Evolutionary conservation across 345 rosid genomes (phyloP).

Genomic region (Hevea brasiliensis): DNA sequence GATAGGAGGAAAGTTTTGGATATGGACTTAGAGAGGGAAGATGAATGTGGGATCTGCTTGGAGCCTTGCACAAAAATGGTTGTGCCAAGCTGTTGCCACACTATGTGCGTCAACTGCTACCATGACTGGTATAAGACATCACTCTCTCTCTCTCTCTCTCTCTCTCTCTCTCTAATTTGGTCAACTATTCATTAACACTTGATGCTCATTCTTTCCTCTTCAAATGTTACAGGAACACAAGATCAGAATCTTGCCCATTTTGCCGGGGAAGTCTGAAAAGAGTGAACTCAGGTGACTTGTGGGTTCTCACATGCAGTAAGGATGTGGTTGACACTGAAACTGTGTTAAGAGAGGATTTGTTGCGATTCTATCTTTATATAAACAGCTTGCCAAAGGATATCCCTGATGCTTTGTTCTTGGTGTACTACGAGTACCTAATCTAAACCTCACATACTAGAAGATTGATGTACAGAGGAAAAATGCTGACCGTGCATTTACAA

Average conservation of each 20-base stretch:
- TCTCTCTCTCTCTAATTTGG: not conserved
- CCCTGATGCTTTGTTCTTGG: slow-evolving; percentile 31
- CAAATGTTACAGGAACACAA: slow-evolving; percentile 26
- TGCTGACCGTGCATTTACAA: slow-evolving; percentile 12
- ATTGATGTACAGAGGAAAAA: slow-evolving; percentile 9
- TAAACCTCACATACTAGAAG: slow-evolving; percentile 11
- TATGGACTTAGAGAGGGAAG: slow-evolving; percentile 23
- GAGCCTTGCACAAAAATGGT: slow-evolving; percentile 37
- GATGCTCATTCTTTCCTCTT: not conserved
- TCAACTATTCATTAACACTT: not conserved
- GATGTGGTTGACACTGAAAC: slow-evolving; percentile 31
- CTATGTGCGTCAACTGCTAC: slow-evolving; percentile 41
- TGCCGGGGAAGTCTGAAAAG: slow-evolving; percentile 32
- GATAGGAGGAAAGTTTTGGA: slow-evolving; percentile 23
- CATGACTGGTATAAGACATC: slow-evolving; percentile 24
- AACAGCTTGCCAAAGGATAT: slow-evolving; percentile 28
- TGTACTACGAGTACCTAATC: slow-evolving; percentile 33
- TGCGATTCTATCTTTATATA: slow-evolving; percentile 28
- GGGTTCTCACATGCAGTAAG: slow-evolving; percentile 32
- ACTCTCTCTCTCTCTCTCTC: not conserved
- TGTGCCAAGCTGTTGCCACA: slow-evolving; percentile 33
- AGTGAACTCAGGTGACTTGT: slow-evolving; percentile 29
- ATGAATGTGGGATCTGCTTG: slow-evolving; percentile 38
- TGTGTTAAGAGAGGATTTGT: slow-evolving; percentile 24
- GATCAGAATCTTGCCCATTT: slow-evolving; percentile 35